Percentiles rank a stretch among this genome's conserved stretches.
phyloP scores from a whole-genome alignment of 495 filamentous ascomycete genomes.

The Ramalina peruviana region DNA sequence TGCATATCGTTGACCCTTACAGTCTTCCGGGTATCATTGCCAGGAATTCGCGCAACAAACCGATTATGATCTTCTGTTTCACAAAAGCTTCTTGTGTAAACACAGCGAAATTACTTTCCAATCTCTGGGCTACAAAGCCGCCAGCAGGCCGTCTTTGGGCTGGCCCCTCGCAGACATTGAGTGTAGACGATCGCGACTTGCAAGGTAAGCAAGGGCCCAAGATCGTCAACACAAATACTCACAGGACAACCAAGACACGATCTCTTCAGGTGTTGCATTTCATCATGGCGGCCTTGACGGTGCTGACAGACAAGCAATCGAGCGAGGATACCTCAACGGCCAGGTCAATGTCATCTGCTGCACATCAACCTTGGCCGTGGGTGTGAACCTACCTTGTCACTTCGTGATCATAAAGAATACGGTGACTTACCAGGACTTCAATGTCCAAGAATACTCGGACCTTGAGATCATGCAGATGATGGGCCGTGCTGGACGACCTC shows the following conservation, averaged over 20 bases:
- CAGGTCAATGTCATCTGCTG: slow-evolving; percentile 83
- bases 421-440: slow-evolving; percentile 49
- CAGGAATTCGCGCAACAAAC: slow-evolving; percentile 64
- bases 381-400: slow-evolving; percentile 86
- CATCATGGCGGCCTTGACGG: slow-evolving; percentile 80
- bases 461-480: slow-evolving; percentile 98
- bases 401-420: slow-evolving; percentile 91
- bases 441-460: slow-evolving; percentile 68
- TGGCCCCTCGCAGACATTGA: slow-evolving; percentile 38
- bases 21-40: slow-evolving; percentile 61
- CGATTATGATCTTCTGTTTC: slow-evolving; percentile 87
- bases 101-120: slow-evolving; percentile 62
- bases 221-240: background rate
- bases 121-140: slow-evolving; percentile 45
- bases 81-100: slow-evolving; percentile 62
- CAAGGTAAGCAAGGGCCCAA: slow-evolving; percentile 25
- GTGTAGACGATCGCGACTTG: slow-evolving; percentile 51
- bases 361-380: slow-evolving; percentile 86
- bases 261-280: slow-evolving; percentile 68
- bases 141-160: slow-evolving; percentile 53
- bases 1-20: background rate
- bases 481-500: slow-evolving; percentile 80
- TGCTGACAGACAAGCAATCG: slow-evolving; percentile 55
- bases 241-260: slow-evolving; percentile 30
- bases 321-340: slow-evolving; percentile 60